Evolutionary conservation across 1,284 basidiomycete genomes (phyloP), one percentile per base, ranked within the genome.

Genomic region (Naganishia cerealis): DNA sequence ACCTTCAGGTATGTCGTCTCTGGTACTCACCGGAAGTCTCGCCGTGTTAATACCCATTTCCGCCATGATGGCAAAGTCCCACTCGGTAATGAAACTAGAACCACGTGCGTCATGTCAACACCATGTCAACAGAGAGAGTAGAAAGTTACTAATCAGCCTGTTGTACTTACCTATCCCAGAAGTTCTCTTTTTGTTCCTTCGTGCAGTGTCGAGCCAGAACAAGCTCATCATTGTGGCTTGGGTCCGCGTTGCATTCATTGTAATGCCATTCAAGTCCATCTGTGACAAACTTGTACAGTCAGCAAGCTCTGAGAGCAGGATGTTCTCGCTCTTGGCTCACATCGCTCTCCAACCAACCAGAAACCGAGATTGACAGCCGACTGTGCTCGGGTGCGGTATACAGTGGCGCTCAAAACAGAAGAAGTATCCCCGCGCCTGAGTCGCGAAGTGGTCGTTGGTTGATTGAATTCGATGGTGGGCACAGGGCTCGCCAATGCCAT

Each of bases 281-380:
- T 50, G 21, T 24, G 21, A 50, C 5, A 8, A 7, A 21, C 10
- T 10, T 13, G 46, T 24, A 24, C 8, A 24, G 7, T 50, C n/a
- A 50, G 46, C 21, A 50, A 24, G 9, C 15, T 21, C n/a, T 8
- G n/a, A 50, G 43, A 46, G 15, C 8, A 24, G 46, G n/a, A 1
- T 2, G 24, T 50, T 24, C 8, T 7, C 6, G 24, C 46, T 50
- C 90, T 7, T 7, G 3, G 21, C 46, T 50, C 90, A 89, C 90
- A 91, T 40, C 84, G 80, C 75, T 91, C 90, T 67, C 88, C 86
- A 0, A 90, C 88, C 73, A 91, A 90, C 88, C 88, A 88, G 6
- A 86, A 87, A 5, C 88, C 88, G 3, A 89, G 76, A 74, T 89
- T 89, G 18, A 89, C 87, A 7, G 84, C 83, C 69, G 85, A 84